Percentiles rank a stretch among this genome's conserved stretches.
These are phyloP conservation scores for Parascedosporium putredinis DNA, from an alignment of 2,329 filamentous ascomycete species.

Conservation along the genomic window DNA sequence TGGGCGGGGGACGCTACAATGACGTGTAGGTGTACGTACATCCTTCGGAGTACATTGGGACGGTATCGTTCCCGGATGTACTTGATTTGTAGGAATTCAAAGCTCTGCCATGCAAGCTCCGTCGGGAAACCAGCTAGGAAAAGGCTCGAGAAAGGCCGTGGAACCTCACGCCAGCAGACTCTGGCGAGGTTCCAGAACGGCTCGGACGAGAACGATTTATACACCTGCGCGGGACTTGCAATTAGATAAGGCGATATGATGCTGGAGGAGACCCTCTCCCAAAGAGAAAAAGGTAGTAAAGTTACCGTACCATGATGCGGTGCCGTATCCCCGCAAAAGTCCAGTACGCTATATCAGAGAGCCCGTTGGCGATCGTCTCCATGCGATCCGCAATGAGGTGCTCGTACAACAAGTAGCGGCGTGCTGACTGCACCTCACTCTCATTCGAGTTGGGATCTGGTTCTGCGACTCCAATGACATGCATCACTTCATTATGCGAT, in stretches of 20 bases:
- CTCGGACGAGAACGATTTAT: conserved; percentile 36
- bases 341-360: conserved; percentile 36
- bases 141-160: conserved; percentile 21
- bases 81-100: conserved; percentile 12
- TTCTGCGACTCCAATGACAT: conserved; percentile 51
- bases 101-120: conserved; percentile 21
- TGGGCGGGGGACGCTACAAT: conserved; percentile 11
- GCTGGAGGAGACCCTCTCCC: too few species aligned
- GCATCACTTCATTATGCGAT: conserved; percentile 54
- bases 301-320: conserved; percentile 45
- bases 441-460: conserved; percentile 36
- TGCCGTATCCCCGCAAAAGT: conserved; percentile 42
- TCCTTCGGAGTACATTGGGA: not conserved
- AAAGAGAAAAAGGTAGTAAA: too few species aligned
- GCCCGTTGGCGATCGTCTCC: conserved; percentile 22
- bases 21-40: not conserved
- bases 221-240: too few species aligned
- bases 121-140: conserved; percentile 30
- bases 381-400: conserved; percentile 32
- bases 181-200: conserved; percentile 34
- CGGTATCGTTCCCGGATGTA: not conserved
- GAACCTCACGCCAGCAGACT: conserved; percentile 21
- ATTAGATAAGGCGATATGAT: too few species aligned
- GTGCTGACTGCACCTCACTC: conserved; percentile 28
- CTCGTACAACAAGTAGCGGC: conserved; percentile 25